Evolutionary conservation across 805 yeast genomes (phyloP).

Genomic region (Saccharomycopsis schoenii): DNA sequence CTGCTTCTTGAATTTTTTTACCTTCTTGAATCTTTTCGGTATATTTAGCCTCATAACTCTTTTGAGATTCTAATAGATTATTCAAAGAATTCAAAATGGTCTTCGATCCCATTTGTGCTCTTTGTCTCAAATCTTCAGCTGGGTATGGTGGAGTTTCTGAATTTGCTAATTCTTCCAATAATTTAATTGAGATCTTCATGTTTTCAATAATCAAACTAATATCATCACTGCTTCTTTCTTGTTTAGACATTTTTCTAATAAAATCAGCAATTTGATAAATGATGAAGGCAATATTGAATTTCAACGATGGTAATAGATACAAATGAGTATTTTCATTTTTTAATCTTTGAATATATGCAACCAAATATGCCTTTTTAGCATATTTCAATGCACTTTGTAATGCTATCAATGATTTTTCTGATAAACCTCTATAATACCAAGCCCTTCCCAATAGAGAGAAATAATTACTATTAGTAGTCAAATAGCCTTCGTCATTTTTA

Average conservation of each 20-base stretch:
- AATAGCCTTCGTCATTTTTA: conserved; percentile 32
- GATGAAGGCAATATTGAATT: conserved; percentile 75
- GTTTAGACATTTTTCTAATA: conserved; percentile 49
- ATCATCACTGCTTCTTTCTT: conserved; percentile 52
- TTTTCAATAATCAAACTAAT: conserved; percentile 47
- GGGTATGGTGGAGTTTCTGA: conserved; percentile 66
- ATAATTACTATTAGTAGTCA: conserved; percentile 47
- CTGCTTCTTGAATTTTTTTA: conserved; percentile 51
- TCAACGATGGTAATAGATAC: conserved; percentile 32
- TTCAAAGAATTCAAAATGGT: conserved; percentile 66
- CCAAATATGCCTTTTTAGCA: conserved; percentile 45
- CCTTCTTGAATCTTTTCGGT: conserved; percentile 65
- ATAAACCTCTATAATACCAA: conserved; percentile 71
- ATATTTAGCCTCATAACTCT: conserved; percentile 48
- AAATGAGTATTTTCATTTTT: conserved; percentile 22
- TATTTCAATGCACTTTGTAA: conserved; percentile 54
- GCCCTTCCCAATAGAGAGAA: conserved; percentile 74
- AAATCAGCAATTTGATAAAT: conserved; percentile 83
- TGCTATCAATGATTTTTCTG: conserved; percentile 54
- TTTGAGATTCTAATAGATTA: conserved; percentile 62
- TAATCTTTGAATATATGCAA: conserved; percentile 25
- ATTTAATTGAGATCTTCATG: conserved; percentile 50
- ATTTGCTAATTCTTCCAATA: conserved; percentile 50
- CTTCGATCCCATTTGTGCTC: conserved; percentile 77
- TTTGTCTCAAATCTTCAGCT: conserved; percentile 65